A percentile compares a stretch with the other conserved stretches of the same genome.
These are phyloP conservation scores for Lentinula boryana DNA, from an alignment of 768 basidiomycete species.

Conservation along the genomic window DNA sequence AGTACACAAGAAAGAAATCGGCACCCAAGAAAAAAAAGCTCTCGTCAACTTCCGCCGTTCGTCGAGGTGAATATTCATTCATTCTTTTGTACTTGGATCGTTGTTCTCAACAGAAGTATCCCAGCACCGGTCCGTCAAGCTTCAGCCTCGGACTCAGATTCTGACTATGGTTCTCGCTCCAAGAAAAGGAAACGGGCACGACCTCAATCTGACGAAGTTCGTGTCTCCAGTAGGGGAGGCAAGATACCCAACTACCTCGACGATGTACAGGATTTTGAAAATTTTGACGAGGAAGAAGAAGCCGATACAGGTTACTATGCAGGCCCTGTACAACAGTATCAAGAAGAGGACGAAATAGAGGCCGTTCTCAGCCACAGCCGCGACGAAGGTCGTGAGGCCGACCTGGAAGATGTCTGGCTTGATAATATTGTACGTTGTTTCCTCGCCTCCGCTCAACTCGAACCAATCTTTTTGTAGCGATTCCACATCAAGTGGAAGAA, in stretches of 20 bases:
- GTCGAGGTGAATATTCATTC: constrained; percentile 41
- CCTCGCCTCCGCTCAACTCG: constrained; percentile 4
- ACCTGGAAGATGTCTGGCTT: constrained; percentile 78
- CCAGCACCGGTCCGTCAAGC: constrained; percentile 46
- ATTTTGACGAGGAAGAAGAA: constrained; percentile 60
- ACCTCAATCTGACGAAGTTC: constrained; percentile 56
- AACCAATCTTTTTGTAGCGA: constrained; percentile 45
- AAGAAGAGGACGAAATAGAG: constrained; percentile 88
- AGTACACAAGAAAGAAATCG: constrained; percentile 64
- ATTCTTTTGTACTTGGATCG: constrained; percentile 10
- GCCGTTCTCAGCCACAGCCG: constrained; percentile 82
- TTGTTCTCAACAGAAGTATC: constrained; percentile 8
- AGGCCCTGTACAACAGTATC: constrained; percentile 45
- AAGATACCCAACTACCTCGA: constrained; percentile 84
- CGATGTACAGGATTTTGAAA: constrained; percentile 75
- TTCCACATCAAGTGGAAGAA: constrained; percentile 99
- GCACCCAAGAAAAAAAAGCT: constrained; percentile 63
- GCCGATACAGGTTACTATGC: constrained; percentile 47
- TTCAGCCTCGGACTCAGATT: constrained; percentile 72
- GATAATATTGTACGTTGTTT: constrained; percentile 68
- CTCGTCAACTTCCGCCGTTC: constrained; percentile 32
- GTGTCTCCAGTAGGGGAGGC: constrained; percentile 69
- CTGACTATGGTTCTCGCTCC: constrained; percentile 79
- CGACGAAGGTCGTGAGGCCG: constrained; percentile 74
- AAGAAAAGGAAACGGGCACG: constrained; percentile 78